Evolutionary conservation across 345 rosid genomes (phyloP), one percentile per base, ranked within the genome.

Genomic region (Viola odorata): DNA sequence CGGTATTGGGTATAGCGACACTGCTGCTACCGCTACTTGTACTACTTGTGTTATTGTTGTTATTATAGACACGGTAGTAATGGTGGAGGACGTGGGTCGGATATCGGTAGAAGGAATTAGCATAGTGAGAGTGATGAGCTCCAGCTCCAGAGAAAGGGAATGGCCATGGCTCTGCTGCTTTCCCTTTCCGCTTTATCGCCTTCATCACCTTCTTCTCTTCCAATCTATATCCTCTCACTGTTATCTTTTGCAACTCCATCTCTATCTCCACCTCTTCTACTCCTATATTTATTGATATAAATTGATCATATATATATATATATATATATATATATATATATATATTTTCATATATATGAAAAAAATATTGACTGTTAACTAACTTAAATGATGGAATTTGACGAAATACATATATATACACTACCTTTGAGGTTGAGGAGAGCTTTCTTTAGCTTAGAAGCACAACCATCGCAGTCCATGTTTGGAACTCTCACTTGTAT

Each of bases 101-200:
- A 53, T 89, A 89, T 68, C 84, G 88, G 63, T 89, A 92, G 66
- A 92, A 89, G 2, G 98, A 89, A 23, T 23, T 23, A 0, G 96
- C 71, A 52, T 73, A 83, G 52, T 92, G 89, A 58, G 86, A 76
- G 65, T 84, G 59, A 5, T 87, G 84, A 0, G 85, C 84, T 23
- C 32, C 32, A 23, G 32, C 32, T 23, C 32, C 32, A 23, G 32
- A 23, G 32, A 23, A 23, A 0, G 89, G 94, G 70, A 87, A 89
- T 16, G 96, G 98, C 98, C 96, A 92, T n/a, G 75, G 80, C 80
- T 85, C 98, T 6, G 88, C 96, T 8, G 91, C 87, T 65, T 92
- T 92, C 64, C 69, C 69, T 58, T 63, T 58, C 11, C 63, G 45
- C 40, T 66, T 66, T 13, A 66, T 66, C 2, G 69, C 63, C 53